A percentile compares a stretch with the other conserved stretches of the same genome.
Conservation (phyloP, 2,329 filamentous ascomycete species). For the Sclerotinia trifoliorum region DNA sequence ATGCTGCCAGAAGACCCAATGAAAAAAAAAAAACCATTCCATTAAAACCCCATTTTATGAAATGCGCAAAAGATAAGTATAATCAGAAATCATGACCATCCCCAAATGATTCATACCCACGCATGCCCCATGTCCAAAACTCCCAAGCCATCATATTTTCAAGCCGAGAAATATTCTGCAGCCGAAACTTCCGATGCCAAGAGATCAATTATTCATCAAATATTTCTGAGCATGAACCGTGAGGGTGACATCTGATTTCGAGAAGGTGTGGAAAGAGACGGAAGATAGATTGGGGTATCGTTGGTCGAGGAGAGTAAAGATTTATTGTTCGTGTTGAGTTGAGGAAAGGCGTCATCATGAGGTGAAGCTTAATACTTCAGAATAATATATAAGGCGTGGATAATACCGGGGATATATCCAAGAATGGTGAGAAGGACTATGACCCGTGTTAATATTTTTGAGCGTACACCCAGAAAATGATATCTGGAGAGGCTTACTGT, state of each 20-base stretch:
- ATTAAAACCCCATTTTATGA: constrained; percentile 14
- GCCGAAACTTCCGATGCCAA: constrained; percentile 17
- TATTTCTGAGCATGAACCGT: constrained; percentile 1
- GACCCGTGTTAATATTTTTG: neutral
- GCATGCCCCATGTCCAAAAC: neutral
- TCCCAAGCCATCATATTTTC: constrained; percentile 3
- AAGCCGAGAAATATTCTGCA: constrained; percentile 12
- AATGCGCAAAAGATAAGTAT: neutral
- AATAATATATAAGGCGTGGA: constrained; percentile 56
- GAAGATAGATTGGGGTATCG: constrained; percentile 3
- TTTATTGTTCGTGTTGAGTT: neutral
- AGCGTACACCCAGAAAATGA: constrained; percentile 50
- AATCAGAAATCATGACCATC: neutral
- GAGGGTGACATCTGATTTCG: constrained; percentile 1
- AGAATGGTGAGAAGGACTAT: constrained; percentile 22
- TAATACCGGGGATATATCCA: constrained; percentile 26
- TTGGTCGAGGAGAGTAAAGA: neutral
- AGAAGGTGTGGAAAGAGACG: neutral
- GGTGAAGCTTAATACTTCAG: constrained; percentile 68
- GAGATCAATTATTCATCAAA: constrained; percentile 7
- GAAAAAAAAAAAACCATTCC: constrained; percentile 17
- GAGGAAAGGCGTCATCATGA: constrained; percentile 2
- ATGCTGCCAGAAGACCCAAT: constrained; percentile 27
- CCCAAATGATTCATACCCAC: constrained; percentile 8
- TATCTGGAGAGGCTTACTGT: constrained; percentile 71